Base-by-base conservation (phyloP, 1,284 basidiomycete species). In the Fomitiporia mediterranea region DNA sequence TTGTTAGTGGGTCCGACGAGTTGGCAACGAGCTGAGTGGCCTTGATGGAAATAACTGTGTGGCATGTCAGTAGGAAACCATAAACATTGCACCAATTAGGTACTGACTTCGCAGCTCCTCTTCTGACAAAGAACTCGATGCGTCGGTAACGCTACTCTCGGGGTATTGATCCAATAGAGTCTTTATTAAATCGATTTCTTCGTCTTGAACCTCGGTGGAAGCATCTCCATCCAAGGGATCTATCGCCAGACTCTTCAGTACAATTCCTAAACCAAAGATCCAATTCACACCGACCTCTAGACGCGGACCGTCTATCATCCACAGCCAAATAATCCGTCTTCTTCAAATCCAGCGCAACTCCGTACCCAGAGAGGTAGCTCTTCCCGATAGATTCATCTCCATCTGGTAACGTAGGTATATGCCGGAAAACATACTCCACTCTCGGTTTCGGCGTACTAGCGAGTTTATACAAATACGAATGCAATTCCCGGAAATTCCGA, bases 261-360 rank as follows among this genome's bases (percentile, higher is more conserved):
- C 9, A 23, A 4, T 6, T 30, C 2, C 15, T 6, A 15, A 30
- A 28, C 7, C 5, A 38, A 32, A n/a, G n/a, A 46, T 37, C 9
- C 5, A 27, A 19, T 35, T 19, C n/a, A 55, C 59, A n/a, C 56
- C n/a, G n/a, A 65, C 64, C 62, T 51, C 63, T 59, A 46, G 63
- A 63, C 48, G 69, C 67, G 8, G 69, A 62, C 17, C 76, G 67
- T 48, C 94, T 75, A 68, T 98, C 94, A 67, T 98, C 94, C 2
- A 98, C 76, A 2, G 91, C 94, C 13, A 98, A 81, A 67, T 99
- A 99, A 68, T 99, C 96, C 74, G 86, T 98, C 72, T 96, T 98
- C 76, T 99, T 99, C 63, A 99, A 72, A 64, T 97, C 93, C 55
- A 99, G 77, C 27, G 89, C 80, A 5, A 95, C 94, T 2, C 95